These are phyloP conservation scores for Themeda triandra DNA, from an alignment of 176 grass and related monocot species.

Conservation along the genomic window DNA sequence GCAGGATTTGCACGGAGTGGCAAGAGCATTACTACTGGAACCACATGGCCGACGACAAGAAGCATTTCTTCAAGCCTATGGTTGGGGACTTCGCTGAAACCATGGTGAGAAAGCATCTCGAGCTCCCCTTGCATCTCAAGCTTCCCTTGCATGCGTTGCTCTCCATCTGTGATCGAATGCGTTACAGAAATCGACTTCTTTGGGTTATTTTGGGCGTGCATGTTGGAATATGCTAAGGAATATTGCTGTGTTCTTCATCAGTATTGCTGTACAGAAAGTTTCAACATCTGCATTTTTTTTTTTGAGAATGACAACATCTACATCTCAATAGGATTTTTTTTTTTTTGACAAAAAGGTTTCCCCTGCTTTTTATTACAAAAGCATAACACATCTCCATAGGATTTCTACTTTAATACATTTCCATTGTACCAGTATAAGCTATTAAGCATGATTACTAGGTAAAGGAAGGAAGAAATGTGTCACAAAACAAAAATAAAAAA, in stretches of 20 bases:
- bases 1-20: conserved; percentile 27
- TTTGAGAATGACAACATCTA: background rate
- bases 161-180: background rate
- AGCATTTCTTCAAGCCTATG: conserved; percentile 45
- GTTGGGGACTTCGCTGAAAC: conserved; percentile 34
- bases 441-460: background rate
- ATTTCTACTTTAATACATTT: background rate
- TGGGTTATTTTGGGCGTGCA: background rate
- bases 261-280: background rate
- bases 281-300: background rate
- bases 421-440: background rate
- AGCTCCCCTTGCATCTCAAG: background rate
- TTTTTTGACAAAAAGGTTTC: too few species aligned
- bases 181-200: background rate
- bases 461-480: background rate
- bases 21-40: conserved; percentile 52
- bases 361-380: too few species aligned
- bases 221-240: background rate
- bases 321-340: background rate
- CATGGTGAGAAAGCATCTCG: conserved; percentile 22
- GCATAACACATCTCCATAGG: background rate
- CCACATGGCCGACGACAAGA: conserved; percentile 42
- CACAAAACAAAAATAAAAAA: background rate
- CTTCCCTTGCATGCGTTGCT: background rate
- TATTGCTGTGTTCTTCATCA: background rate